Evolutionary conservation across 169 alveolate genomes (phyloP).

Genomic region (Eimeria acervulina): DNA sequence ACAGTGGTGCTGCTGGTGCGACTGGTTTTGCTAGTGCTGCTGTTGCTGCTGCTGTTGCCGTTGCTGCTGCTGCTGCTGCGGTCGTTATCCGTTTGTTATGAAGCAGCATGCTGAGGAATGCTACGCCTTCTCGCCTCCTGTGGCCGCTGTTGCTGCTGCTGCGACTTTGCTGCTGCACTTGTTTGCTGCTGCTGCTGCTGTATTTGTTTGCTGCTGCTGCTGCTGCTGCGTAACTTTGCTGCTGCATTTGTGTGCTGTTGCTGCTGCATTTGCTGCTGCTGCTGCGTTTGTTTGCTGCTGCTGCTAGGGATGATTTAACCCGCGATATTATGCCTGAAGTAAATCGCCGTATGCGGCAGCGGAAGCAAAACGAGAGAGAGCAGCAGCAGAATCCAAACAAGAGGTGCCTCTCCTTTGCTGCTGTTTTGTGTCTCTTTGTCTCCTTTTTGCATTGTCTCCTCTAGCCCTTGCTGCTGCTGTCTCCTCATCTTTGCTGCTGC

Average conservation of each 20-base stretch:
- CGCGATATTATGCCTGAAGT: conserved; percentile 80
- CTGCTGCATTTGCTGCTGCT: too few species aligned
- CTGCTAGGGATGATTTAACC: conserved; percentile 78
- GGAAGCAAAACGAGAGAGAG: conserved; percentile 58
- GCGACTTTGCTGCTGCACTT: background rate
- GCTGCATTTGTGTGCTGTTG: background rate
- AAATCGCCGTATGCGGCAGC: conserved; percentile 56
- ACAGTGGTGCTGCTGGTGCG: too few species aligned
- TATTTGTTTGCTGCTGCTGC: conserved; percentile 15
- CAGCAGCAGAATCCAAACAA: conserved; percentile 28
- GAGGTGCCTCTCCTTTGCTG: background rate
- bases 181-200: conserved; percentile 35
- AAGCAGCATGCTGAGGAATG: too few species aligned
- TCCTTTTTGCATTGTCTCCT: background rate
- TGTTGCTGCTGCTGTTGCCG: background rate
- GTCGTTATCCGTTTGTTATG: too few species aligned
- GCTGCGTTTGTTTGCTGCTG: background rate
- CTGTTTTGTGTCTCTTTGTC: background rate
- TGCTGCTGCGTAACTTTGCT: background rate
- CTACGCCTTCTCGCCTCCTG: background rate
- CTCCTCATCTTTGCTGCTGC: too few species aligned
- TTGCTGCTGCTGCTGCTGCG: background rate
- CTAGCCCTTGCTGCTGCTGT: too few species aligned
- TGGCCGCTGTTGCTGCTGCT: background rate
- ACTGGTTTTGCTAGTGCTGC: too few species aligned